These are phyloP conservation scores for Chaetomium fimeti DNA, from an alignment of 495 filamentous ascomycete species.

Conservation along the genomic window DNA sequence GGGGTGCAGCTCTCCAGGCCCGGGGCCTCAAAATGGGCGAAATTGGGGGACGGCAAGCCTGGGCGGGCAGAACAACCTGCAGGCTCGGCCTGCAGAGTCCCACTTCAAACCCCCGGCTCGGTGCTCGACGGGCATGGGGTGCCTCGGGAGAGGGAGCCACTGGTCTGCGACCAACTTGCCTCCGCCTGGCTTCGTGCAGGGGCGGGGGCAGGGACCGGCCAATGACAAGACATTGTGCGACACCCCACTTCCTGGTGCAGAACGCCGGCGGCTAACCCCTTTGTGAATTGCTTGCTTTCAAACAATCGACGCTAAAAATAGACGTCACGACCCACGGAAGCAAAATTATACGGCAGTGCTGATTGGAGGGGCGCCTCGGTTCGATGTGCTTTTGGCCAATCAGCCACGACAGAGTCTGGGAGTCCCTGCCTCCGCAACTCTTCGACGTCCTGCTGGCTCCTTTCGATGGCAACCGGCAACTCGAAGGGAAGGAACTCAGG, in stretches of 20 bases:
- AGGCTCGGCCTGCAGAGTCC: slow-evolving; percentile 7
- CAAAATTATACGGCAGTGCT: slow-evolving; percentile 29
- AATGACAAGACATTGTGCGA: slow-evolving; percentile 19
- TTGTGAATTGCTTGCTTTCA: slow-evolving; percentile 33
- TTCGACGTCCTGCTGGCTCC: slow-evolving; percentile 4
- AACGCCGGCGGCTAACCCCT: slow-evolving; percentile 34
- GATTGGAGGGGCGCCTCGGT: slow-evolving; percentile 25
- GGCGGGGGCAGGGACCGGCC: slow-evolving; percentile 25
- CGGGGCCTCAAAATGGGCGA: slow-evolving; percentile 12
- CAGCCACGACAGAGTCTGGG: background rate
- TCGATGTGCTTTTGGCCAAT: slow-evolving; percentile 19
- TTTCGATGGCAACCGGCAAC: background rate
- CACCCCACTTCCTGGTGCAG: slow-evolving; percentile 19
- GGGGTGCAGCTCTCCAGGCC: slow-evolving; percentile 11
- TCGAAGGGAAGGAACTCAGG: background rate
- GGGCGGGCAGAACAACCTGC: slow-evolving; percentile 16
- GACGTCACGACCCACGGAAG: slow-evolving; percentile 28
- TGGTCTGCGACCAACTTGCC: slow-evolving; percentile 20
- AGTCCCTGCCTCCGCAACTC: slow-evolving; percentile 11
- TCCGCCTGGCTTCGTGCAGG: slow-evolving; percentile 30
- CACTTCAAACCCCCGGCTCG: slow-evolving; percentile 3
- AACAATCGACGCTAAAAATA: slow-evolving; percentile 39
- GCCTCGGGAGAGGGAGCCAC: slow-evolving; percentile 9
- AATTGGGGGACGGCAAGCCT: slow-evolving; percentile 11
- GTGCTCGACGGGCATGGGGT: slow-evolving; percentile 9